Evolutionary conservation across 768 basidiomycete genomes (phyloP), one percentile per base, ranked within the genome.

Genomic region (Multifurca ochricompacta): DNA sequence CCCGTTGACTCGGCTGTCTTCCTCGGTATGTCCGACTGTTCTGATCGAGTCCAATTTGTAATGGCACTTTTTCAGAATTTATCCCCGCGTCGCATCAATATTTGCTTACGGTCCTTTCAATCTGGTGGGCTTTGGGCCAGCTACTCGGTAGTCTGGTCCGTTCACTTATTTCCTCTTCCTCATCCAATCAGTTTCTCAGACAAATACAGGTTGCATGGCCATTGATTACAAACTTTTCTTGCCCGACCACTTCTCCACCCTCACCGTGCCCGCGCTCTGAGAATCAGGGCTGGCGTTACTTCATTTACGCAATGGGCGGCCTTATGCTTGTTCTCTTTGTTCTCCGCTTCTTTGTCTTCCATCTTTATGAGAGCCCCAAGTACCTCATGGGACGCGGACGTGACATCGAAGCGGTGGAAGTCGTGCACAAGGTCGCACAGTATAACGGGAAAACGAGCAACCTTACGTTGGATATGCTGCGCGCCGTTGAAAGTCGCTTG

Each of bases 121-220:
- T 87, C 34, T 89, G 83, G 82, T 90, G 87, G 87, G 82, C 83
- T 5, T 72, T 88, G 31, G 85, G 85, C 2, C 87, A 87, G 64
- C 74, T 87, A 0, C 64, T 84, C 43, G 82, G 79, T 16, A 77
- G 74, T 59, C 61, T 77, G 46, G 75, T 75, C 36, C 54, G 48
- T 42, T 23, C 37, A 19, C 43, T 18, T 31, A 25, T 18, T 9
- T 5, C 11, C 1, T 11, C 32, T 23, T n/a, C 40, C 3, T 3
- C 21, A 18, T 41, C 32, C 1, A 16, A 7, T 40, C n/a, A n/a
- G n/a, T 31, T 35, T n/a, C n/a, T 43, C 27, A 41, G 32, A 11
- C 9, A 34, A 48, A 11, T 18, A 50, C 54, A 83, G 76, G 71
- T 87, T 57, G 84, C 85, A 3, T 87, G 85, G 86, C 82, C 83